A percentile compares a stretch with the other conserved stretches of the same genome.
Conservation (phyloP, 495 filamentous ascomycete genomes). For the Penicillium fimorum region DNA sequence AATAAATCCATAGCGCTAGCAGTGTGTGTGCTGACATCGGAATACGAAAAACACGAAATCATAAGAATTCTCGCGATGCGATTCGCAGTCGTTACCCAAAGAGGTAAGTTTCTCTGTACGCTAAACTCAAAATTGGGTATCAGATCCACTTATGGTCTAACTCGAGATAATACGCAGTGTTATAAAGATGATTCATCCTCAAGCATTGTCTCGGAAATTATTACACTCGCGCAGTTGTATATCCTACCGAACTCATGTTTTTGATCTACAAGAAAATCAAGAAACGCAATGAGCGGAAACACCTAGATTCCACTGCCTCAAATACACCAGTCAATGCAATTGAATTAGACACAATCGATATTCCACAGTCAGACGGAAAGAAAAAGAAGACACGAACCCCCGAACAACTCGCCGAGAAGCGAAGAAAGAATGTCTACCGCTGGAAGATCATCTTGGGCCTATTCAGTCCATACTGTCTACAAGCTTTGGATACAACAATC, state of each 20-base stretch:
- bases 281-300: slow-evolving; percentile 14
- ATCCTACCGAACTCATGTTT: background rate
- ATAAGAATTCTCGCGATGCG: too few species aligned
- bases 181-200: too few species aligned
- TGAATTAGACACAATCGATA: background rate
- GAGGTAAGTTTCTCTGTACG: too few species aligned
- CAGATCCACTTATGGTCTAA: too few species aligned
- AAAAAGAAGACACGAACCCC: slow-evolving; percentile 6
- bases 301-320: background rate
- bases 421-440: slow-evolving; percentile 37
- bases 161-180: too few species aligned
- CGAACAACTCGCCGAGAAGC: slow-evolving; percentile 14
- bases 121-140: too few species aligned
- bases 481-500: slow-evolving; percentile 58
- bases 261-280: slow-evolving; percentile 21
- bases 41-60: too few species aligned
- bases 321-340: too few species aligned
- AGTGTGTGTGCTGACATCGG: too few species aligned
- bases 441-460: slow-evolving; percentile 55
- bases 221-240: background rate
- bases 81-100: too few species aligned
- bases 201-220: too few species aligned
- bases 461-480: slow-evolving; percentile 50
- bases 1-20: too few species aligned
- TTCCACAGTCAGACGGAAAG: background rate